Conservation (phyloP, 2,329 filamentous ascomycete species). For the Fusarium subtropicale region DNA sequence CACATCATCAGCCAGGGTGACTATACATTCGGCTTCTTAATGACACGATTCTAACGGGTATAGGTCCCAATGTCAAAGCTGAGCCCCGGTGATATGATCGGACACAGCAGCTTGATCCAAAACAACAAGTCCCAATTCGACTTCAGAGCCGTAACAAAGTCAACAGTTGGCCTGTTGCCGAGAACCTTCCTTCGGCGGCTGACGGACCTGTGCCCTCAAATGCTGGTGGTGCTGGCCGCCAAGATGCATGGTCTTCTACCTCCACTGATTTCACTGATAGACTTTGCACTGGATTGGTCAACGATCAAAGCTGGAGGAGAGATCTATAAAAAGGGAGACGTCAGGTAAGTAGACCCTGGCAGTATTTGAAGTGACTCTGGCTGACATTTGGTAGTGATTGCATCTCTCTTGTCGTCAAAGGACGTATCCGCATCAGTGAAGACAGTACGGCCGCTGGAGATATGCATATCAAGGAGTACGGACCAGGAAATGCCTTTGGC, state of each 20-base stretch:
- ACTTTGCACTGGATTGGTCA: background rate
- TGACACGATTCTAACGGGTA: too few relatives aligned
- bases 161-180: background rate
- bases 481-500: background rate
- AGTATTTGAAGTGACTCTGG: too few relatives aligned
- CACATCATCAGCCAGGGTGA: background rate
- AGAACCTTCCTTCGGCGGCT: background rate
- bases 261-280: background rate
- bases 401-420: background rate
- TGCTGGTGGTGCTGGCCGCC: background rate
- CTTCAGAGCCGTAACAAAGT: background rate
- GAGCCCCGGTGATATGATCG: background rate
- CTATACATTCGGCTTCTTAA: rapidly evolving
- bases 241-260: background rate
- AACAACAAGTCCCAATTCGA: background rate
- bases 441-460: background rate
- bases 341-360: background rate
- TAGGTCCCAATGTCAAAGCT: background rate
- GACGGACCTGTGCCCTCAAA: background rate
- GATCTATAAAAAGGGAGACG: background rate
- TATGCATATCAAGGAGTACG: background rate
- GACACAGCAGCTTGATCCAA: background rate
- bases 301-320: background rate
- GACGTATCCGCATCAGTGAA: background rate
- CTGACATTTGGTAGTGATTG: background rate